Evolutionary conservation across 345 rosid genomes (phyloP).

Genomic region (Salix udensis): DNA sequence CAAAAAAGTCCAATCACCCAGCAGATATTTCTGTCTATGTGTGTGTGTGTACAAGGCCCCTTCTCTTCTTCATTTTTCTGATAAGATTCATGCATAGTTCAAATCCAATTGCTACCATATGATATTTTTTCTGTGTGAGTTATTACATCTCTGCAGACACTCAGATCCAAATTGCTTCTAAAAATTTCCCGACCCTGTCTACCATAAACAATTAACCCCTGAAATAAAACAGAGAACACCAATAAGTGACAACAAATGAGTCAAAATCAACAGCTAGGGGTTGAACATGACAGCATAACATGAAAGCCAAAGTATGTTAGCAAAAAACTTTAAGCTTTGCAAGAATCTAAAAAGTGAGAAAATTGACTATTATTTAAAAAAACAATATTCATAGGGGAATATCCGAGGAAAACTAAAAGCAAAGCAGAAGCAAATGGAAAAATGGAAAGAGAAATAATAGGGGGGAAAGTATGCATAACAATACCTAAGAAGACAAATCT

Average conservation of each 20-base stretch:
- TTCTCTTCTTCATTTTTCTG: neutral
- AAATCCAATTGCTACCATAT: neutral
- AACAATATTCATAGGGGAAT: neutral
- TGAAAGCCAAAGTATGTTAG: neutral
- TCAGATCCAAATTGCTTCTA: constrained; percentile 69
- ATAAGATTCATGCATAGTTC: neutral
- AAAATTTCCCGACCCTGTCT: constrained; percentile 79
- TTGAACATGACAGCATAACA: neutral
- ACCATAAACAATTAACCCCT: constrained; percentile 97
- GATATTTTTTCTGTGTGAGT: neutral
- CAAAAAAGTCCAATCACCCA: neutral
- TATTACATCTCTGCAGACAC: constrained; percentile 81
- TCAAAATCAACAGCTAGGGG: neutral
- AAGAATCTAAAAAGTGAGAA: neutral
- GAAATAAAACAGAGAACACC: constrained; percentile 23
- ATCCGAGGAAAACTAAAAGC: neutral
- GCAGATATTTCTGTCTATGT: neutral
- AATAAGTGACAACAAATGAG: constrained; percentile 12
- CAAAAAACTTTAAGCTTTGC: neutral
- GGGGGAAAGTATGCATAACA: neutral
- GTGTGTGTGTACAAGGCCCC: neutral
- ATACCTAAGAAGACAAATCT: neutral
- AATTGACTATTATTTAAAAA: neutral
- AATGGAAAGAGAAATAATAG: neutral
- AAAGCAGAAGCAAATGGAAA: neutral